phyloP scores from a whole-genome alignment of 2,329 filamentous ascomycete species.

The Didymella arachidicola region DNA sequence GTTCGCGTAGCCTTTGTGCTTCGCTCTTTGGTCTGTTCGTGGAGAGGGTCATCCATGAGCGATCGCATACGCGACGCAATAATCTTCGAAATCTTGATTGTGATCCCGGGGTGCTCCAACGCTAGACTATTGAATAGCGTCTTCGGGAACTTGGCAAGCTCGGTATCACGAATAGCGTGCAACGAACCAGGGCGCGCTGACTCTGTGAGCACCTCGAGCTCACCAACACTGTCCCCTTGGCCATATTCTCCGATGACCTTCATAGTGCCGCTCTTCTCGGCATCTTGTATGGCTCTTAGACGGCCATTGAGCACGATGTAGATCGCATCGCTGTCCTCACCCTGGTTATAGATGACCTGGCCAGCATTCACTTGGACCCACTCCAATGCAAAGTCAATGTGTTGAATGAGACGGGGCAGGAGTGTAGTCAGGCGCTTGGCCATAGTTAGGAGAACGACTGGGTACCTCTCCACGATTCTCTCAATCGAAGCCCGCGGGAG shows the following conservation, averaged over 20 bases:
- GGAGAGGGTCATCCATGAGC: constrained; percentile 80
- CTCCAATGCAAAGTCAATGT: constrained; percentile 97
- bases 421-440: constrained; percentile 92
- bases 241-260: constrained; percentile 91
- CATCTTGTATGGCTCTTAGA: constrained; percentile 82
- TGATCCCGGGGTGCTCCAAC: constrained; percentile 96
- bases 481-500: constrained; percentile 85
- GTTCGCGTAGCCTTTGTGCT: constrained; percentile 63
- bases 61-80: constrained; percentile 94
- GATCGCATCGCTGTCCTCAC: constrained; percentile 96
- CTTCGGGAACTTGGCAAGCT: constrained; percentile 93
- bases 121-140: constrained; percentile 97
- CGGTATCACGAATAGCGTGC: constrained; percentile 95
- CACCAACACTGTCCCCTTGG: constrained; percentile 96
- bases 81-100: constrained; percentile 98
- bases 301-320: constrained; percentile 97
- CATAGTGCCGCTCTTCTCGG: constrained; percentile 75
- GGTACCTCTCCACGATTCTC: constrained; percentile 89
- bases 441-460: constrained; percentile 91
- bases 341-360: constrained; percentile 91
- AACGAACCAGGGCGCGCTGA: constrained; percentile 88
- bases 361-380: constrained; percentile 98
- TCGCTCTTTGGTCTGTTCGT: constrained; percentile 69
- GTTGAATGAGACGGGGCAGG: constrained; percentile 85
- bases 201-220: constrained; percentile 96